Conservation (phyloP, 345 rosid species). For the Populus nigra region DNA sequence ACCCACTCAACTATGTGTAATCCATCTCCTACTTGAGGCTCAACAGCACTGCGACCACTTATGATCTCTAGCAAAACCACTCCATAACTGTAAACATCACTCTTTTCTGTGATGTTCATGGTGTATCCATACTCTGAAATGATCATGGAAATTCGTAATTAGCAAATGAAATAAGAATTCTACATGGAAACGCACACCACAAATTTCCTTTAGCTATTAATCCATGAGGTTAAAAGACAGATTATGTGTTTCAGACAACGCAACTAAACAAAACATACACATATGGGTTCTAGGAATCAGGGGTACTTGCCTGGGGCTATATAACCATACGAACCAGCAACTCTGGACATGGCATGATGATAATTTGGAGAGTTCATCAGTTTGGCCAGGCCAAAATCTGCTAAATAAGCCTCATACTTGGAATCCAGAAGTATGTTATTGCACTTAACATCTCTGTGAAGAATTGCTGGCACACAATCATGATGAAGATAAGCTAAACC, state of each 20-base stretch:
- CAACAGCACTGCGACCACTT: conserved; percentile 79
- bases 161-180: background rate
- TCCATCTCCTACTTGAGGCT: conserved; percentile 64
- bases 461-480: conserved; percentile 82
- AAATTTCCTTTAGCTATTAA: background rate
- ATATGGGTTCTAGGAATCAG: background rate
- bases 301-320: conserved; percentile 84
- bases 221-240: no score
- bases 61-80: conserved; percentile 87
- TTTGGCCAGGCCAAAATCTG: conserved; percentile 90
- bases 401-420: conserved; percentile 73
- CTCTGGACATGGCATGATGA: conserved; percentile 74
- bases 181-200: background rate
- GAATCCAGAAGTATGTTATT: conserved; percentile 88
- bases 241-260: no score
- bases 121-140: conserved; percentile 91
- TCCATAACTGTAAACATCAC: conserved; percentile 91
- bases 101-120: conserved; percentile 92
- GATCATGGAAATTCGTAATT: conserved; percentile 9
- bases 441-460: conserved; percentile 90
- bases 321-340: conserved; percentile 93
- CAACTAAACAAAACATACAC: background rate
- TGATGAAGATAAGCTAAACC: conserved; percentile 93
- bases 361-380: conserved; percentile 74
- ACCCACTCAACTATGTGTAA: conserved; percentile 96